Percentiles rank a stretch among this genome's conserved stretches.
These are phyloP conservation scores for Monosporozyma siamensis DNA, from an alignment of 805 yeast genomes.

Conservation along the genomic window DNA sequence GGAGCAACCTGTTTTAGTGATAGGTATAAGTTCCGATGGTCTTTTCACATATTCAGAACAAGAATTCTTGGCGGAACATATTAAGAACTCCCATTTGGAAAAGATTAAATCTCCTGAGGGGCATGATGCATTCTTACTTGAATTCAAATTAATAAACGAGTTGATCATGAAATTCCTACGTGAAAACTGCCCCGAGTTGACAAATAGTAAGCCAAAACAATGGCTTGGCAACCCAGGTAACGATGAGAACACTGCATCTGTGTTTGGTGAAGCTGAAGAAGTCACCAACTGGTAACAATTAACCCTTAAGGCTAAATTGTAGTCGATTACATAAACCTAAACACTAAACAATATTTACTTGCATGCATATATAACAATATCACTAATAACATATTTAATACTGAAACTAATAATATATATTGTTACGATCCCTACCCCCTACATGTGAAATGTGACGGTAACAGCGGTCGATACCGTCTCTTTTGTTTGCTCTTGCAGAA, in stretches of 20 bases:
- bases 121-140: constrained; percentile 91
- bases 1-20: constrained; percentile 66
- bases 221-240: constrained; percentile 35
- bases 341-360: no score
- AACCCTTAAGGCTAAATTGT: not conserved
- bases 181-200: constrained; percentile 48
- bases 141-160: constrained; percentile 72
- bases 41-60: constrained; percentile 89
- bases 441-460: no score
- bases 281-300: constrained; percentile 75
- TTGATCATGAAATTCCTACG: constrained; percentile 59
- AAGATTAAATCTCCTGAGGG: constrained; percentile 89
- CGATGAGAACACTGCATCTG: constrained; percentile 44
- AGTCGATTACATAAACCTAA: no score
- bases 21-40: constrained; percentile 90
- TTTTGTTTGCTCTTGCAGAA: no score
- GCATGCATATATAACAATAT: not conserved
- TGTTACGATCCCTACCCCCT: no score
- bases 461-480: no score
- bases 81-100: constrained; percentile 60
- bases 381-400: no score
- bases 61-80: constrained; percentile 63
- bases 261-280: constrained; percentile 91
- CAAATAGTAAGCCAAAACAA: constrained; percentile 32
- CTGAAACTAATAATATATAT: no score